These are phyloP conservation scores for Panicum virgatum DNA, from an alignment of 202 grass and related monocot species.

Conservation along the genomic window DNA sequence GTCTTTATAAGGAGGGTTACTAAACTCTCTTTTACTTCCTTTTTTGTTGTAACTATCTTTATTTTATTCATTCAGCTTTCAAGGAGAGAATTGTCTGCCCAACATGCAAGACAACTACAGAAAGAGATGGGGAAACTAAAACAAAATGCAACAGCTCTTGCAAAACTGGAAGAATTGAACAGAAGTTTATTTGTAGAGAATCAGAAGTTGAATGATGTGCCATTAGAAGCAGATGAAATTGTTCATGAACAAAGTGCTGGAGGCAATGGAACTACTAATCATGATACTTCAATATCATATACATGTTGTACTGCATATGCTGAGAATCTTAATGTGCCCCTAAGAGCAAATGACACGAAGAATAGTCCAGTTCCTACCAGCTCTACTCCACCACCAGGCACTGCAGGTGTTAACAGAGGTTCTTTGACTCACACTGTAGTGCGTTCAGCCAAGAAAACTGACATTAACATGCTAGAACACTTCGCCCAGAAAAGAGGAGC, in stretches of 20 bases:
- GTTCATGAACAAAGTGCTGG: slow-evolving; percentile 24
- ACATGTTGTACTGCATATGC: background rate
- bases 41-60: slow-evolving; percentile 30
- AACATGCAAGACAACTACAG: slow-evolving; percentile 58
- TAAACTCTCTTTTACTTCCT: background rate
- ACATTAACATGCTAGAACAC: slow-evolving; percentile 32
- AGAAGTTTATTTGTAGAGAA: slow-evolving; percentile 26
- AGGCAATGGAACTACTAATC: slow-evolving; percentile 14
- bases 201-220: slow-evolving; percentile 27
- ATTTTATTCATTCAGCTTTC: slow-evolving; percentile 49
- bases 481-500: background rate
- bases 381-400: background rate
- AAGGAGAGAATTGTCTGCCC: slow-evolving; percentile 59
- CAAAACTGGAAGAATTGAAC: slow-evolving; percentile 61
- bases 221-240: slow-evolving; percentile 11
- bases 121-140: slow-evolving; percentile 53
- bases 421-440: slow-evolving; percentile 7
- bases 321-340: slow-evolving; percentile 21
- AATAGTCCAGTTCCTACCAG: slow-evolving; percentile 10
- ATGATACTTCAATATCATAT: background rate
- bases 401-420: slow-evolving; percentile 9
- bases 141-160: slow-evolving; percentile 59
- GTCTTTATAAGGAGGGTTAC: background rate
- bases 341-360: slow-evolving; percentile 10
- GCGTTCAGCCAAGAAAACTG: slow-evolving; percentile 12